Evolutionary conservation across 2,329 filamentous ascomycete species (phyloP).

Genomic region (Pseudopithomyces chartarum): DNA sequence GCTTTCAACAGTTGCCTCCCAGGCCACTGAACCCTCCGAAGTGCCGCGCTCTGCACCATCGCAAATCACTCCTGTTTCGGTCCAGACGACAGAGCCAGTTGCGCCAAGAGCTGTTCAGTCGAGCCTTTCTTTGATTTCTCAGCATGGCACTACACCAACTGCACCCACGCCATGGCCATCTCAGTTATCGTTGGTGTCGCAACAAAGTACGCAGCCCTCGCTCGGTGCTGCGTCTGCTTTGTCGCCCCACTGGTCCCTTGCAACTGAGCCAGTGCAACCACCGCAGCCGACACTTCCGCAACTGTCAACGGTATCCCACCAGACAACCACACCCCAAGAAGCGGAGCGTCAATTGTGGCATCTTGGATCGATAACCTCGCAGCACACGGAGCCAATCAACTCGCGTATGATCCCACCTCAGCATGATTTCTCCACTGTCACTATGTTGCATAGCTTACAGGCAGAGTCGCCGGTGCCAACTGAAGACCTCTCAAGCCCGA

Average conservation of each 20-base stretch:
- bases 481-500: conserved; percentile 37
- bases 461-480: conserved; percentile 43
- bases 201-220: conserved; percentile 27
- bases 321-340: conserved; percentile 22
- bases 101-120: conserved; percentile 1
- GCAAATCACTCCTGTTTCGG: conserved; percentile 24
- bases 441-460: conserved; percentile 35
- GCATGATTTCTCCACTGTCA: conserved; percentile 33
- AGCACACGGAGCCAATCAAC: conserved; percentile 37
- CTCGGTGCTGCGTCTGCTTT: conserved; percentile 7
- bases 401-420: conserved; percentile 9
- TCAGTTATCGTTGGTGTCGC: conserved; percentile 27
- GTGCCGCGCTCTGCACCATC: conserved; percentile 15
- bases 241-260: conserved; percentile 8
- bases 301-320: conserved; percentile 11
- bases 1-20: conserved; percentile 26
- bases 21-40: conserved; percentile 32
- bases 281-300: conserved; percentile 10
- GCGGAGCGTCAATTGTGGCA: conserved; percentile 16
- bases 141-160: conserved; percentile 31
- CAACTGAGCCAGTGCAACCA: conserved; percentile 23
- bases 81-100: conserved; percentile 31
- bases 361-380: conserved; percentile 28
- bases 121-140: conserved; percentile 1
- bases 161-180: conserved; percentile 15